phyloP scores from a whole-genome alignment of 495 filamentous ascomycete genomes.

The Apiosordaria backusii region DNA sequence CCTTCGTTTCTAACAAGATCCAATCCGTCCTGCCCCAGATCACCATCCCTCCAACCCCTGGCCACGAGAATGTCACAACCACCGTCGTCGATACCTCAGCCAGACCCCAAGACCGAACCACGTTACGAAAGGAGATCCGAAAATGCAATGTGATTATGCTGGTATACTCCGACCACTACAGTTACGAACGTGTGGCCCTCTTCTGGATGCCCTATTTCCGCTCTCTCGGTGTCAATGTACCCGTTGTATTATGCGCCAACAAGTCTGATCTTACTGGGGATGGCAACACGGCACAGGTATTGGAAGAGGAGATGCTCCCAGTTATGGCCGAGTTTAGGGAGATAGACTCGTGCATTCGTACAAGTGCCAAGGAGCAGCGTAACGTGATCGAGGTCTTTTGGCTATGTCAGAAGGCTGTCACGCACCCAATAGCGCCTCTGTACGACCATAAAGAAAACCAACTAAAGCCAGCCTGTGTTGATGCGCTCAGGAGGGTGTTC shows the following conservation, averaged over 20 bases:
- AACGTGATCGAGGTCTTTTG: conserved; percentile 98
- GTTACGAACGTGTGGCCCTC: conserved; percentile 93
- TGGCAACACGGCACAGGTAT: conserved; percentile 68
- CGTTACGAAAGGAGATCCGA: conserved; percentile 86
- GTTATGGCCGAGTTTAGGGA: conserved; percentile 99
- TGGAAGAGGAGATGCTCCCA: conserved; percentile 96
- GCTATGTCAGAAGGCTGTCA: conserved; percentile 97
- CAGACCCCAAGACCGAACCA: conserved; percentile 84
- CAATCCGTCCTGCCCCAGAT: conserved; percentile 91
- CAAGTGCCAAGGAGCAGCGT: conserved; percentile 88
- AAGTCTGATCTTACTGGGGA: conserved; percentile 76
- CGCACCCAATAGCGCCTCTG: conserved; percentile 91
- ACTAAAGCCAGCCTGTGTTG: conserved; percentile 82
- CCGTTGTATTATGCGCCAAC: conserved; percentile 94
- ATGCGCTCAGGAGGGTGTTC: conserved; percentile 84
- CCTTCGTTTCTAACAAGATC: conserved; percentile 90
- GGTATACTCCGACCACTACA: conserved; percentile 97
- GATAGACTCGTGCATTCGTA: conserved; percentile 94
- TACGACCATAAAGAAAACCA: conserved; percentile 91
- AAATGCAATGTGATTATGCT: conserved; percentile 97
- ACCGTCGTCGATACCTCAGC: conserved; percentile 97
- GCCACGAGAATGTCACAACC: conserved; percentile 90
- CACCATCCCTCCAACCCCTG: conserved; percentile 82
- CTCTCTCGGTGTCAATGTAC: conserved; percentile 95
- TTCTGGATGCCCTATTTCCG: conserved; percentile 99